Percentiles rank a stretch among this genome's conserved stretches.
These are phyloP conservation scores for Oryza punctata DNA, from an alignment of 176 grass and related monocot genomes.

Conservation along the genomic window DNA sequence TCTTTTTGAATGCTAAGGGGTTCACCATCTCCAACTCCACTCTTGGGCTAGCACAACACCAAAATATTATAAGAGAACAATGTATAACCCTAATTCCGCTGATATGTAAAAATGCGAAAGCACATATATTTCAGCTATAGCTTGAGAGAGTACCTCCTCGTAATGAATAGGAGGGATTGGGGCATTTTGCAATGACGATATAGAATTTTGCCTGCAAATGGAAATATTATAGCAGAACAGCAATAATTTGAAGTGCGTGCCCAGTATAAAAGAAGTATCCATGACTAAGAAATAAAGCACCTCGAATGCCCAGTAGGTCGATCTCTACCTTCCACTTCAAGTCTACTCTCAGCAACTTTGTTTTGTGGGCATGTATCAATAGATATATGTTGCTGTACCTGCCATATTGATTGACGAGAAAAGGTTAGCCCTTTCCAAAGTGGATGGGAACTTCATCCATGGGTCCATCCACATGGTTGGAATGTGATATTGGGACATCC, in stretches of 20 bases:
- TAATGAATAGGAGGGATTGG: constrained; percentile 16
- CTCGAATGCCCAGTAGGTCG: constrained; percentile 26
- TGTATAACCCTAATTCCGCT: neutral
- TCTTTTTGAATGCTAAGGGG: constrained; percentile 20
- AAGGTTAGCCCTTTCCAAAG: neutral
- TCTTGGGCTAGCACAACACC: constrained; percentile 37
- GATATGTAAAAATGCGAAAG: constrained; percentile 24
- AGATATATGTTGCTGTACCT: neutral
- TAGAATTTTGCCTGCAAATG: constrained; percentile 41
- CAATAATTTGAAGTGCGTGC: constrained; percentile 20
- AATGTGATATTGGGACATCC: neutral
- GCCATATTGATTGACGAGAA: neutral
- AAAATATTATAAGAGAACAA: constrained; percentile 25
- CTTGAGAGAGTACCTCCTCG: constrained; percentile 35
- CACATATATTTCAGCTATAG: constrained; percentile 6
- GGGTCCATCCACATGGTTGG: neutral
- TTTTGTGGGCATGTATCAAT: constrained; percentile 21
- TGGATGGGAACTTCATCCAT: neutral
- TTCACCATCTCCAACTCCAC: constrained; percentile 22
- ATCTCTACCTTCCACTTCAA: constrained; percentile 24
- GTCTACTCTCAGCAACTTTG: constrained; percentile 10
- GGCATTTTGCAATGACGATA: constrained; percentile 24
- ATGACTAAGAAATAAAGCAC: constrained; percentile 27
- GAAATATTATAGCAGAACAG: constrained; percentile 26
- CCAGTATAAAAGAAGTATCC: constrained; percentile 11